Evolutionary conservation across 2,329 filamentous ascomycete genomes (phyloP).

Genomic region (Neoascochyta sp.): DNA sequence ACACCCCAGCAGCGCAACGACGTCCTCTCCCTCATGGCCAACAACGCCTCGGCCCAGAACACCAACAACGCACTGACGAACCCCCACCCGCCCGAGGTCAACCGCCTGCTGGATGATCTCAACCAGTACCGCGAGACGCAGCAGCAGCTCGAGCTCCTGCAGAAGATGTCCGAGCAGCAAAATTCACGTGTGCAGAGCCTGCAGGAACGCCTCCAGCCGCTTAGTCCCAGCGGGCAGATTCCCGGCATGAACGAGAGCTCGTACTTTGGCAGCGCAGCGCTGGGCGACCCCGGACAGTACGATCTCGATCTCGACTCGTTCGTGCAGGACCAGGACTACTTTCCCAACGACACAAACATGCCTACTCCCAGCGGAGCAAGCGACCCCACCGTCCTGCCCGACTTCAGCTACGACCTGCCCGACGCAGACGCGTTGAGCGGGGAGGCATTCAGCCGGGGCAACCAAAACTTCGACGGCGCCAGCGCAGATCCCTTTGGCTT

Average conservation of each 20-base stretch:
- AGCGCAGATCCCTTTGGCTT: constrained; percentile 9
- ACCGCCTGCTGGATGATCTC: constrained; percentile 56
- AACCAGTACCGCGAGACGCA: constrained; percentile 65
- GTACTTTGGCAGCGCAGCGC: constrained; percentile 35
- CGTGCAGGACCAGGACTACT: constrained; percentile 55
- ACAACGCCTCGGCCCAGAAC: constrained; percentile 40
- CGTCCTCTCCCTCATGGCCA: constrained; percentile 49
- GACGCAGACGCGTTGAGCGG: constrained; percentile 8
- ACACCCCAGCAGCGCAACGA: constrained; percentile 48
- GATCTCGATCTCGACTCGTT: constrained; percentile 57
- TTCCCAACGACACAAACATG: constrained; percentile 29
- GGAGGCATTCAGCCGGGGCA: constrained; percentile 1
- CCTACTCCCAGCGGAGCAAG: background rate
- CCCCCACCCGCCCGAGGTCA: constrained; percentile 53
- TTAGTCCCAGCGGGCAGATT: constrained; percentile 75
- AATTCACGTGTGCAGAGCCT: constrained; percentile 72
- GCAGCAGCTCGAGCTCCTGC: constrained; percentile 72
- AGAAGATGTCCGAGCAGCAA: constrained; percentile 75
- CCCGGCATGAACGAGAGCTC: constrained; percentile 55
- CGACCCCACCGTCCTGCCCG: constrained; percentile 14
- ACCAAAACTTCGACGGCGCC: constrained; percentile 1
- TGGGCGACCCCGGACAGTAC: constrained; percentile 38
- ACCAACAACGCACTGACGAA: constrained; percentile 57
- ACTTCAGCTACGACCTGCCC: constrained; percentile 25
- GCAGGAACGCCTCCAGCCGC: constrained; percentile 68